Evolutionary conservation across 257 asterid species (phyloP).

Genomic region (Solanum bulbocastanum): DNA sequence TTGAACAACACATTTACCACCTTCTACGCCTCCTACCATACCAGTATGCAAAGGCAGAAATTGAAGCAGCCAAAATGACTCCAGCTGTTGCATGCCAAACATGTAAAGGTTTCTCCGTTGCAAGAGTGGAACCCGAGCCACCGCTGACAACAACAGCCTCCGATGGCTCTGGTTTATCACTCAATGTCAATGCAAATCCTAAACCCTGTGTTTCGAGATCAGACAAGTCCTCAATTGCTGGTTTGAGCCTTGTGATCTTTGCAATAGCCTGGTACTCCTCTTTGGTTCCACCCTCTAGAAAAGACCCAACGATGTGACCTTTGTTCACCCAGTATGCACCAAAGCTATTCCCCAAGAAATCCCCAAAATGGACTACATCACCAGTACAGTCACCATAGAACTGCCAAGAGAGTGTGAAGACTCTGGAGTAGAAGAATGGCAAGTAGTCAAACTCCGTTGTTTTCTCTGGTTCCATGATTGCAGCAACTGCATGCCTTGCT

Average conservation of each 20-base stretch:
- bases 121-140: slow-evolving; percentile 7
- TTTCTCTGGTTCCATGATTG: slow-evolving; percentile 55
- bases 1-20: slow-evolving; percentile 30
- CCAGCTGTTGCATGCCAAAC: slow-evolving; percentile 82
- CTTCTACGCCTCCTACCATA: slow-evolving; percentile 64
- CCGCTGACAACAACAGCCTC: slow-evolving; percentile 4
- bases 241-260: slow-evolving; percentile 43
- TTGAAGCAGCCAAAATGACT: slow-evolving; percentile 58
- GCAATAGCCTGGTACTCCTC: slow-evolving; percentile 74
- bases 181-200: slow-evolving; percentile 40
- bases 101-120: slow-evolving; percentile 32
- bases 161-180: slow-evolving; percentile 12
- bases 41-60: slow-evolving; percentile 83
- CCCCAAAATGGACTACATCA: slow-evolving; percentile 69
- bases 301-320: slow-evolving; percentile 63
- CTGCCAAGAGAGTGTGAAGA: slow-evolving; percentile 82
- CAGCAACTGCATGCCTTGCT: slow-evolving; percentile 70
- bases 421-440: slow-evolving; percentile 84
- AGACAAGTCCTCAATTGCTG: slow-evolving; percentile 36
- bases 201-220: slow-evolving; percentile 62
- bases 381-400: slow-evolving; percentile 72
- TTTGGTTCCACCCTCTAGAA: slow-evolving; percentile 86
- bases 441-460: slow-evolving; percentile 56
- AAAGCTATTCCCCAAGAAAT: slow-evolving; percentile 31
- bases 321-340: slow-evolving; percentile 82